Percentiles rank a stretch among this genome's conserved stretches.
phyloP scores from a whole-genome alignment of 805 yeast species.

The Saturnispora halmiae region DNA sequence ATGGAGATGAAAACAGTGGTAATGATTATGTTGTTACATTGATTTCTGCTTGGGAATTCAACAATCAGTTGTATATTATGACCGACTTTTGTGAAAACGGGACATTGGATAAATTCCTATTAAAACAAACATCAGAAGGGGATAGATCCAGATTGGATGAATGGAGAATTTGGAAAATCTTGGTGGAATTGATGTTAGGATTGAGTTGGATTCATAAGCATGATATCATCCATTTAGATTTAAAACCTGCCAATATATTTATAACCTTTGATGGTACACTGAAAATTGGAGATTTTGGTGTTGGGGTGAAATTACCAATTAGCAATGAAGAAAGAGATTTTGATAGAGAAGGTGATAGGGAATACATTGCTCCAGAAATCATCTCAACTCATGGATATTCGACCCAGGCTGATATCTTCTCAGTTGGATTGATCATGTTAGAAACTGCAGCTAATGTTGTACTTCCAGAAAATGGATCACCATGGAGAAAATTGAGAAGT shows the following conservation, averaged over 20 bases:
- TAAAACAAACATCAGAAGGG: conserved; percentile 65
- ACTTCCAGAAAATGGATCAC: conserved; percentile 89
- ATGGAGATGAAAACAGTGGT: conserved; percentile 24
- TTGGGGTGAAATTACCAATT: conserved; percentile 77
- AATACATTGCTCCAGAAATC: conserved; percentile 95
- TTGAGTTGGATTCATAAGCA: conserved; percentile 71
- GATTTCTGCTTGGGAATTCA: conserved; percentile 78
- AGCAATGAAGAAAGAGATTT: conserved; percentile 38
- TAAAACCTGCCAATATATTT: conserved; percentile 92
- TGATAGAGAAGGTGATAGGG: conserved; percentile 95
- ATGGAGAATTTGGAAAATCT: conserved; percentile 95
- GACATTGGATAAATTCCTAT: conserved; percentile 68
- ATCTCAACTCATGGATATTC: conserved; percentile 75
- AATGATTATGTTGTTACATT: conserved; percentile 64
- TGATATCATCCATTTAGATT: conserved; percentile 73
- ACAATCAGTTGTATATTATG: conserved; percentile 75
- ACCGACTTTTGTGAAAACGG: conserved; percentile 93
- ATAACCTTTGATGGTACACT: conserved; percentile 90
- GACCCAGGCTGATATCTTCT: conserved; percentile 88
- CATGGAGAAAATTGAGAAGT: conserved; percentile 92
- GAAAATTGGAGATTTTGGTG: conserved; percentile 94
- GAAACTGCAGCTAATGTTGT: conserved; percentile 95
- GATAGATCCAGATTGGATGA: conserved; percentile 77
- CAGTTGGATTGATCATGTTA: conserved; percentile 86
- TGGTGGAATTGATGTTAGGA: conserved; percentile 76